A percentile compares a stretch with the other conserved stretches of the same genome.
Conservation (phyloP, 768 basidiomycete species). For the Cystofilobasidium ferigula region DNA sequence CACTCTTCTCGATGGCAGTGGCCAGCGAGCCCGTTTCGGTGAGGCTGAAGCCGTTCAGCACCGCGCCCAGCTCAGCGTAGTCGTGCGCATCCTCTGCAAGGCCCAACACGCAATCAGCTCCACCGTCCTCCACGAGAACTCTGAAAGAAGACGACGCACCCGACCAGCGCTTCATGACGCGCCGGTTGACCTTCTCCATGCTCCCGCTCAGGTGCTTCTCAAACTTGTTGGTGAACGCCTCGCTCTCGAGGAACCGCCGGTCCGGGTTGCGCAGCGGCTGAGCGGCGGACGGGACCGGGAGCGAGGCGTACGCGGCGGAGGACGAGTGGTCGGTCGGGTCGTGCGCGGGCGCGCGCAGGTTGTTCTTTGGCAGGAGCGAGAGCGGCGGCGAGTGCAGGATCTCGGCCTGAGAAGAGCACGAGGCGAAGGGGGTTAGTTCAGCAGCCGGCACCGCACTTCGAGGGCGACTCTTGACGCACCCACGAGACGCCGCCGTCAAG, state of each 20-base stretch:
- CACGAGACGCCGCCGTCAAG: constrained; percentile 92
- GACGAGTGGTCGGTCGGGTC: constrained; percentile 73
- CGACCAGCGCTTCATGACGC: constrained; percentile 87
- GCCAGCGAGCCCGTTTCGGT: constrained; percentile 66
- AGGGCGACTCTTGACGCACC: constrained; percentile 42
- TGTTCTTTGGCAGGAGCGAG: constrained; percentile 85
- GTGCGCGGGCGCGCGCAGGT: constrained; percentile 86
- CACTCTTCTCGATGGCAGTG: constrained; percentile 86
- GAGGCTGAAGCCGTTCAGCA: constrained; percentile 82
- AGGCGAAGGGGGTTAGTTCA: neutral
- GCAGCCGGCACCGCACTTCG: too few relatives aligned
- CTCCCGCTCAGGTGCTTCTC: constrained; percentile 78
- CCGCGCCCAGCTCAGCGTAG: constrained; percentile 79
- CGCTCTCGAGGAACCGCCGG: constrained; percentile 89
- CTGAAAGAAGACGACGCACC: constrained; percentile 44
- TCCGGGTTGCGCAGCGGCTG: constrained; percentile 86
- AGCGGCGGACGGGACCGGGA: constrained; percentile 79
- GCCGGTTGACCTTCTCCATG: constrained; percentile 91
- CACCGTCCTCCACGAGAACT: too few relatives aligned
- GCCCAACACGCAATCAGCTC: too few relatives aligned
- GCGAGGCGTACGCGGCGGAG: constrained; percentile 62
- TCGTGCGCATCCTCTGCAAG: constrained; percentile 65
- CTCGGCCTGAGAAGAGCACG: constrained; percentile 53
- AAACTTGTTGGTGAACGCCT: constrained; percentile 91
- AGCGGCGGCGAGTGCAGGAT: constrained; percentile 86